Evolutionary conservation across 139 green algal genomes (phyloP), one percentile per base, ranked within the genome.

Genomic region (Asterochloris erici): DNA sequence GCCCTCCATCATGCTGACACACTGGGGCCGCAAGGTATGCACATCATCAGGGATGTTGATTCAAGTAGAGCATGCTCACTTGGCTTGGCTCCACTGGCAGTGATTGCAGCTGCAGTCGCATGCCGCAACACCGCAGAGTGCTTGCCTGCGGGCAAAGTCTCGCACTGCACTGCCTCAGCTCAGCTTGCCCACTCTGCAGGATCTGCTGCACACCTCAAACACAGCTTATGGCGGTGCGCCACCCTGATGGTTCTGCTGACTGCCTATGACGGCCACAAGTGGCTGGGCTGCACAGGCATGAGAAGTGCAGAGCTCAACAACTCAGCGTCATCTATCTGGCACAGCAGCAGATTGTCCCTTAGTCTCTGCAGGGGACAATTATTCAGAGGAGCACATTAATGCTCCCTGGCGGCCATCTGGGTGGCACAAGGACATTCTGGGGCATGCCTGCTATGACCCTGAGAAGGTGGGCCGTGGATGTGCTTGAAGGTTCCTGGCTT

Each of bases 21-120:
- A 91, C 81, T 91, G 88, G 88, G 88, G 88, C 12, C 77, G 85
- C 61, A 87, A 63, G n/a, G 87, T 54, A 54, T 54, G 38, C 38
- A 54, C 38, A 54, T 54, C 6, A 54, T 54, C 38, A 54, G n/a
- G n/a, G n/a, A n/a, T n/a, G n/a, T n/a, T n/a, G n/a, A n/a, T n/a
- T n/a, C n/a, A n/a, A n/a, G n/a, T n/a, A n/a, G n/a, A n/a, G 38
- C 38, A 54, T 54, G 38, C 38, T 54, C 38, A 54, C 38, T 6
- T 54, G 2, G 38, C 38, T 54, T 54, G 38, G 38, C 38, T 54
- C 38, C 38, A 54, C 38, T 54, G 38, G 4, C 38, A 54, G 38
- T 2, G 6, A 6, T 54, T 6, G 38, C 38, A 54, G 38, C 38
- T 54, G 38, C 38, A 54, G 6, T 54, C 6, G 38, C 2, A 6